These are phyloP conservation scores for Gillenia trifoliata DNA, from an alignment of 306 rosid species.

Conservation along the genomic window DNA sequence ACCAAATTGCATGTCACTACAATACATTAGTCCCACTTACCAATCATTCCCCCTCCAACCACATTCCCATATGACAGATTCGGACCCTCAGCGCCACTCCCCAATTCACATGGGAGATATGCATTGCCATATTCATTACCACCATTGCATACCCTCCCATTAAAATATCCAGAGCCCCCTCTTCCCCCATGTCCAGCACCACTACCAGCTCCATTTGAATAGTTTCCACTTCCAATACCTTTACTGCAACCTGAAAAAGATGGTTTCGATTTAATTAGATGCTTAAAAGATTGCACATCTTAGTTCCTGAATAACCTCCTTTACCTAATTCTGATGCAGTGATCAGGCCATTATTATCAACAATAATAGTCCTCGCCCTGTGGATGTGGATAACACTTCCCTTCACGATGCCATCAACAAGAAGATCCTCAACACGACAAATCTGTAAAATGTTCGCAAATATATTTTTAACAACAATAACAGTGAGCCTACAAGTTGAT, in stretches of 20 bases:
- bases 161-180: conserved; percentile 93
- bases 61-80: conserved; percentile 56
- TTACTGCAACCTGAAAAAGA: conserved; percentile 77
- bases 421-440: conserved; percentile 98
- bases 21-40: conserved; percentile 32
- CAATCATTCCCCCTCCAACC: conserved; percentile 95
- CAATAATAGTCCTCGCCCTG: conserved; percentile 90
- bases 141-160: conserved; percentile 71
- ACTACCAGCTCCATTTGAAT: conserved; percentile 95
- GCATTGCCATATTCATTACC: conserved; percentile 89
- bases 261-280: conserved; percentile 29
- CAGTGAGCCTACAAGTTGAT: not conserved
- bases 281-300: conserved; percentile 4
- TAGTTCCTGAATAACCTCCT: conserved; percentile 1
- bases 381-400: conserved; percentile 96
- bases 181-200: conserved; percentile 99
- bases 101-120: conserved; percentile 92
- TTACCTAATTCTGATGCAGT: conserved; percentile 82
- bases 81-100: conserved; percentile 93
- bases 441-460: conserved; percentile 49
- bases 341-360: conserved; percentile 59
- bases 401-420: conserved; percentile 74
- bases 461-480: conserved; percentile 10
- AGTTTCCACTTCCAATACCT: conserved; percentile 95
- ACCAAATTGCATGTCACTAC: not conserved